These are phyloP conservation scores for Emmonsiellopsis sp. DNA, from an alignment of 2,329 filamentous ascomycete species.

Conservation along the genomic window DNA sequence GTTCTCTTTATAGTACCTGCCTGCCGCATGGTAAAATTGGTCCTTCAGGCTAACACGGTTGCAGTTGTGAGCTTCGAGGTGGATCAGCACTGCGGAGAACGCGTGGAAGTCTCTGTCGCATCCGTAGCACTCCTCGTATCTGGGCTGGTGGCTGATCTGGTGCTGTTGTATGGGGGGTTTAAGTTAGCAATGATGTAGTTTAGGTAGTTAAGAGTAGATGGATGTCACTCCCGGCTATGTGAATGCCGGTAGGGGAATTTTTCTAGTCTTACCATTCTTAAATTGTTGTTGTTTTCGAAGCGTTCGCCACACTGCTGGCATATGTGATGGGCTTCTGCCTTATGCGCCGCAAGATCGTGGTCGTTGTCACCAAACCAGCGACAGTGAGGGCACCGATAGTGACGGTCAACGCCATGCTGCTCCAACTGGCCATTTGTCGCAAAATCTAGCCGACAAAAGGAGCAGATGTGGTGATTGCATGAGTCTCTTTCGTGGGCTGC, in stretches of 20 bases:
- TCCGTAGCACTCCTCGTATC: constrained; percentile 12
- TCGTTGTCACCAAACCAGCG: constrained; percentile 5
- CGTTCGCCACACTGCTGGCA: constrained; percentile 8
- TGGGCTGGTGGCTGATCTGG: constrained; percentile 11
- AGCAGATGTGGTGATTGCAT: constrained; percentile 6
- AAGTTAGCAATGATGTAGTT: not conserved
- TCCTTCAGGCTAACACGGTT: constrained; percentile 2
- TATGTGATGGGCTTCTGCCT: constrained; percentile 8
- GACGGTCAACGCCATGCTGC: not conserved
- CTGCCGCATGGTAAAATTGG: constrained; percentile 4
- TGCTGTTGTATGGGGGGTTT: constrained; percentile 10
- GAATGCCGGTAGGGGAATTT: not conserved
- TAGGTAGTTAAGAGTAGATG: not conserved
- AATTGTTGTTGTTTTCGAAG: constrained; percentile 13
- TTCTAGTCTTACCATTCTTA: constrained; percentile 10
- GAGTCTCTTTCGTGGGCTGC: constrained; percentile 3
- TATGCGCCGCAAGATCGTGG: constrained; percentile 10
- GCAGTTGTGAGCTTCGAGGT: constrained; percentile 19
- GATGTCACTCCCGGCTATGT: not conserved
- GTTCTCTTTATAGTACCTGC: not conserved
- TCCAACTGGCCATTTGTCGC: not conserved
- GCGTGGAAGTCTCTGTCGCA: constrained; percentile 14
- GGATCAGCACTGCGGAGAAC: constrained; percentile 18
- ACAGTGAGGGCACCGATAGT: constrained; percentile 7
- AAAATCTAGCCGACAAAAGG: constrained; percentile 7